These are phyloP conservation scores for Axilococcus clingmanii DNA, from an alignment of 139 green algal species.

Conservation along the genomic window DNA sequence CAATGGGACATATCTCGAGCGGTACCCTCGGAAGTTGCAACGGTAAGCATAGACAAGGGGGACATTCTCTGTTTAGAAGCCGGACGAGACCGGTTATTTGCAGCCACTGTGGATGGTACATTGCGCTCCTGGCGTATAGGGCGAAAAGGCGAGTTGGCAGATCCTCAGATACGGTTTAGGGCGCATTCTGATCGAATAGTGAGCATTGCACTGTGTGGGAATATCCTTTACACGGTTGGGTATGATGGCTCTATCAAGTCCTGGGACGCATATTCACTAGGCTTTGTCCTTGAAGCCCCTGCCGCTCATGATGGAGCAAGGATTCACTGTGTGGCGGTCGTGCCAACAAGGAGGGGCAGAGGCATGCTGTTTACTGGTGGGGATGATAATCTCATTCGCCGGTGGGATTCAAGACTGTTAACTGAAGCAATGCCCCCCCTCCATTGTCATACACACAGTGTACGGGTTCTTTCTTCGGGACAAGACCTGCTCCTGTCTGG, in stretches of 20 bases:
- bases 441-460: conserved; percentile 37
- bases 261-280: conserved; percentile 44
- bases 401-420: conserved; percentile 3
- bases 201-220: conserved; percentile 17
- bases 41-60: conserved; percentile 40
- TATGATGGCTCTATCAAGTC: conserved; percentile 61
- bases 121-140: conserved; percentile 45
- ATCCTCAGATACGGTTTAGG: conserved; percentile 21
- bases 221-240: conserved; percentile 41
- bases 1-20: conserved; percentile 58
- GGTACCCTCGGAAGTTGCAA: conserved; percentile 43
- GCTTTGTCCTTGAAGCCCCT: conserved; percentile 30
- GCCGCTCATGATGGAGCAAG: conserved; percentile 46
- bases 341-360: conserved; percentile 19
- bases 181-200: conserved; percentile 60
- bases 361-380: conserved; percentile 61
- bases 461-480: conserved; percentile 44
- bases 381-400: conserved; percentile 45
- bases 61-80: conserved; percentile 59
- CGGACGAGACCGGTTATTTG: conserved; percentile 36
- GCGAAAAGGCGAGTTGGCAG: conserved; percentile 39
- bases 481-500: conserved; percentile 43
- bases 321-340: conserved; percentile 39
- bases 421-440: conserved; percentile 25
- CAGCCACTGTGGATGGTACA: conserved; percentile 43